Conservation (phyloP, 83 land plant species). For the Larix sibirica region DNA sequence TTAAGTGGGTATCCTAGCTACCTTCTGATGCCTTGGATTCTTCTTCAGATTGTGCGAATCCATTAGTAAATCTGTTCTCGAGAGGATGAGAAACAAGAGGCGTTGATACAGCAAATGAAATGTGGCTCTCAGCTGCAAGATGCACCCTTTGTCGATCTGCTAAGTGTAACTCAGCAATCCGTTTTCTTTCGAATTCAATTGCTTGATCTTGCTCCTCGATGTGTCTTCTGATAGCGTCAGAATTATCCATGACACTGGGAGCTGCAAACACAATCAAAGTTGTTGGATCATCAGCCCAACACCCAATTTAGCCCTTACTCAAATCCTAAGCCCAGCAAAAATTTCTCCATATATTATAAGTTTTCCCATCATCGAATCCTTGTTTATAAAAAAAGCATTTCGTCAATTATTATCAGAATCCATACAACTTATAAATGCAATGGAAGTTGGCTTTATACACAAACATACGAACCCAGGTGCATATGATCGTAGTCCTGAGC, state of each 20-base stretch:
- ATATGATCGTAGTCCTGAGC: neutral
- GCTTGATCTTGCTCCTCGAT: constrained; percentile 14
- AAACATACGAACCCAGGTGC: constrained; percentile 3
- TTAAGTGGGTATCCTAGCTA: neutral
- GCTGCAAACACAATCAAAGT: neutral
- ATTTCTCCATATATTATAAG: neutral
- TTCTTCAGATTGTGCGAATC: neutral
- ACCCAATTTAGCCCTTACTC: neutral
- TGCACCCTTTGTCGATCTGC: constrained; percentile 1
- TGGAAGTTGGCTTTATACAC: neutral
- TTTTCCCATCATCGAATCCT: neutral
- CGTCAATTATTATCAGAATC: neutral
- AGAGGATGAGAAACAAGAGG: neutral
- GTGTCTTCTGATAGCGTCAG: neutral
- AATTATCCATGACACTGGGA: neutral
- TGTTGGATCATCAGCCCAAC: neutral
- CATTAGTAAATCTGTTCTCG: neutral
- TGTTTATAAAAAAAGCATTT: neutral
- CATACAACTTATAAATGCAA: neutral
- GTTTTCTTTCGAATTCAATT: constrained; percentile 4
- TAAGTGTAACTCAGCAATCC: constrained; percentile 3
- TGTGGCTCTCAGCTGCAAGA: neutral
- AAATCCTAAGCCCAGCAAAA: neutral
- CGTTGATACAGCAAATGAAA: neutral
- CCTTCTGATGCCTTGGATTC: constrained; percentile 10